Conservation (phyloP, 2,329 filamentous ascomycete species). For the Aspergillus pseudoglaucus region DNA sequence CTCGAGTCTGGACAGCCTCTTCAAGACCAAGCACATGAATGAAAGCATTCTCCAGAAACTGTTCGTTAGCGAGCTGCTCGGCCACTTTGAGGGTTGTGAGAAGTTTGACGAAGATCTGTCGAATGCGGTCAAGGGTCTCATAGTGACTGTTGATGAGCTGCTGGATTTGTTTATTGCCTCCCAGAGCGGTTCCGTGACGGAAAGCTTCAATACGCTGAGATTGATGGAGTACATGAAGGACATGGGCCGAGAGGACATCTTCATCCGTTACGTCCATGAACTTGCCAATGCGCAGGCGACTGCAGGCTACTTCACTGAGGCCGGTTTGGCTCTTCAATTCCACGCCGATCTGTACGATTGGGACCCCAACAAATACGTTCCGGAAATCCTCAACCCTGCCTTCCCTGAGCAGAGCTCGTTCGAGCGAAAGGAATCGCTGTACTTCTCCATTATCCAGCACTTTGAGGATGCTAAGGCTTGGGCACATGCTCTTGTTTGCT, state of each 20-base stretch:
- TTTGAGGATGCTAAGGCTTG: constrained; percentile 94
- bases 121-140: constrained; percentile 67
- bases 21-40: constrained; percentile 80
- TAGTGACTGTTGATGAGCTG: constrained; percentile 81
- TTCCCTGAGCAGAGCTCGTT: constrained; percentile 81
- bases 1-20: constrained; percentile 81
- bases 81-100: constrained; percentile 67
- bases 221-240: constrained; percentile 95
- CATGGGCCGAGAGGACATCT: constrained; percentile 96
- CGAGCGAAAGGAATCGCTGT: constrained; percentile 85
- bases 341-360: constrained; percentile 92
- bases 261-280: constrained; percentile 92
- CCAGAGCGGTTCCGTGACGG: constrained; percentile 65
- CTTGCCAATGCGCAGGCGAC: constrained; percentile 70
- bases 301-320: constrained; percentile 74
- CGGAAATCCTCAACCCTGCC: constrained; percentile 63
- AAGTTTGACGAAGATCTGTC: constrained; percentile 67
- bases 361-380: constrained; percentile 64
- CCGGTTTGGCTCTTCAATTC: constrained; percentile 78
- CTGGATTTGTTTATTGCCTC: constrained; percentile 86
- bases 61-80: constrained; percentile 79
- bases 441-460: constrained; percentile 89
- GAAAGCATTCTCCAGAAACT: constrained; percentile 88
- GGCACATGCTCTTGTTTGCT: constrained; percentile 79
- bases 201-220: constrained; percentile 81